Conservation (phyloP, 176 grass and related monocot species). For the Triticum urartu region DNA sequence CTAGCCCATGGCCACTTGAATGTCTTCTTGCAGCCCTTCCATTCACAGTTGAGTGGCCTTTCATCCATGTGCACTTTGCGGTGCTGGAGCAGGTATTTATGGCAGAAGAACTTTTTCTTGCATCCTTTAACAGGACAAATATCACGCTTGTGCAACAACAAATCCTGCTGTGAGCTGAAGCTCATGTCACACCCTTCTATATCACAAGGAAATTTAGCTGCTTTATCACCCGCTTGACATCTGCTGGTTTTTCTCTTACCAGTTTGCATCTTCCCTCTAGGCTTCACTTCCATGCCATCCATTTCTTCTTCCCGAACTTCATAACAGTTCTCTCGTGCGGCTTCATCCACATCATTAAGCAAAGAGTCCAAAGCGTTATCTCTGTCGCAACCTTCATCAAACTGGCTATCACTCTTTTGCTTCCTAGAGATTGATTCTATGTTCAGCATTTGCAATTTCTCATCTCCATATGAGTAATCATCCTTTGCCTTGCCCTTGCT, state of each 20-base stretch:
- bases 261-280: conserved; percentile 36
- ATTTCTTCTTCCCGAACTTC: conserved; percentile 35
- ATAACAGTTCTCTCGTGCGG: conserved; percentile 19
- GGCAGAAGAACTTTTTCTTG: conserved; percentile 95
- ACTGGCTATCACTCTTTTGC: conserved; percentile 29
- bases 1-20: conserved; percentile 99
- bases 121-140: conserved; percentile 95
- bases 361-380: conserved; percentile 6
- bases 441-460: conserved; percentile 35
- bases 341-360: conserved; percentile 32
- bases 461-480: conserved; percentile 24
- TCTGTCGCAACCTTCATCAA: conserved; percentile 10
- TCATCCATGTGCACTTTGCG: conserved; percentile 96
- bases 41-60: conserved; percentile 77
- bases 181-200: conserved; percentile 93
- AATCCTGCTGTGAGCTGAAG: conserved; percentile 75
- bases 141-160: conserved; percentile 80
- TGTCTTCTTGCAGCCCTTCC: conserved; percentile 81
- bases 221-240: conserved; percentile 33
- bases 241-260: conserved; percentile 53
- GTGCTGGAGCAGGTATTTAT: conserved; percentile 96
- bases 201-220: conserved; percentile 64
- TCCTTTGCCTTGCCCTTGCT: conserved; percentile 35
- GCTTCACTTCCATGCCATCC: conserved; percentile 49
- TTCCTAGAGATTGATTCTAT: conserved; percentile 42